Evolutionary conservation across 305 asterid species (phyloP).

Genomic region (Fraxinus floribunda): DNA sequence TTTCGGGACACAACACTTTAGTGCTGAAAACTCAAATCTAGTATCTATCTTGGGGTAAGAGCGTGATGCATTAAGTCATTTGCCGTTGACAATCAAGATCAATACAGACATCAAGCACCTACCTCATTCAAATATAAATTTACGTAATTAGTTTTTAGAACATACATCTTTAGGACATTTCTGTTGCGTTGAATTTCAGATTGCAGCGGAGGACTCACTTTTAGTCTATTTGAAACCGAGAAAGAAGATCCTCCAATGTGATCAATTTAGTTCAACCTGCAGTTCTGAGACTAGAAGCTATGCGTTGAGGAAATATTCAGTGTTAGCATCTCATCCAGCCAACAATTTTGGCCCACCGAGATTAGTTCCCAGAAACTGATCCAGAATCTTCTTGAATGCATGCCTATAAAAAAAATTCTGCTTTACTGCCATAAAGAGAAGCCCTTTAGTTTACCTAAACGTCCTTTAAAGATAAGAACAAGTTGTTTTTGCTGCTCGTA

Average conservation of each 20-base stretch:
- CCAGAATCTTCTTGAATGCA: conserved; percentile 82
- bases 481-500: conserved; percentile 15
- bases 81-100: not conserved
- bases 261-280: conserved; percentile 22
- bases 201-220: conserved; percentile 26
- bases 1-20: conserved; percentile 23
- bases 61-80: conserved; percentile 3
- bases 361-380: conserved; percentile 59
- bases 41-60: not conserved
- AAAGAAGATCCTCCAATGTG: conserved; percentile 19
- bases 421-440: conserved; percentile 19
- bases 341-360: conserved; percentile 42
- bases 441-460: not conserved
- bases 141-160: conserved; percentile 4
- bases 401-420: conserved; percentile 31
- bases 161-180: conserved; percentile 5
- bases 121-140: conserved; percentile 1
- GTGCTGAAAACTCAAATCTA: conserved; percentile 10
- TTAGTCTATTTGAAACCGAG: conserved; percentile 29
- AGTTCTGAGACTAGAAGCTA: conserved; percentile 26
- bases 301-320: conserved; percentile 18
- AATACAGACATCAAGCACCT: conserved; percentile 1
- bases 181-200: conserved; percentile 10
- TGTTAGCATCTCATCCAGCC: conserved; percentile 33
- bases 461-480: conserved; percentile 14